These are phyloP conservation scores for Pleurotus djamor DNA, from an alignment of 768 basidiomycete species.

Conservation along the genomic window DNA sequence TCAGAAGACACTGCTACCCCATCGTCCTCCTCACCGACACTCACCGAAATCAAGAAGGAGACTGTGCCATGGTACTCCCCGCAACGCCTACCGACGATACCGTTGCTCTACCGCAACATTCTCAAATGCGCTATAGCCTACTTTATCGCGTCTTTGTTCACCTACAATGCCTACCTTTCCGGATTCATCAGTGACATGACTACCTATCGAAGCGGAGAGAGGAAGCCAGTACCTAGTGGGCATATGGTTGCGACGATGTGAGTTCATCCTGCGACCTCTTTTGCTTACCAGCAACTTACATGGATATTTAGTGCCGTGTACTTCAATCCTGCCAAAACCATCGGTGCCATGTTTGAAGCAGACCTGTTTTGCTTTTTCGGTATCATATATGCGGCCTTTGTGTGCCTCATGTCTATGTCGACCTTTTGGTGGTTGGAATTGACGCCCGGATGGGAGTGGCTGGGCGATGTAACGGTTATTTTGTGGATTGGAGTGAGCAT, in stretches of 20 bases:
- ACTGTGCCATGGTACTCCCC: constrained; percentile 8
- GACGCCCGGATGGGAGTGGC: constrained; percentile 65
- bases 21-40: neutral
- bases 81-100: constrained; percentile 31
- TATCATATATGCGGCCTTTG: constrained; percentile 65
- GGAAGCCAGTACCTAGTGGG: constrained; percentile 67
- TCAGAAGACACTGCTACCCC: constrained; percentile 9
- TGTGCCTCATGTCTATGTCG: constrained; percentile 74
- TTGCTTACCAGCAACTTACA: neutral
- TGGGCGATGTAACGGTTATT: constrained; percentile 74
- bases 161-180: constrained; percentile 78
- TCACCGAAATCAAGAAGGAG: neutral
- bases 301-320: constrained; percentile 62
- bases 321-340: constrained; percentile 91
- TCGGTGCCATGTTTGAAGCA: constrained; percentile 92
- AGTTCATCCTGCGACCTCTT: constrained; percentile 22
- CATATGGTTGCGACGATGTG: constrained; percentile 95
- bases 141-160: constrained; percentile 88
- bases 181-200: constrained; percentile 62
- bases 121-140: constrained; percentile 93
- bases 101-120: constrained; percentile 64
- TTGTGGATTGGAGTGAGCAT: constrained; percentile 84
- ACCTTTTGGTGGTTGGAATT: constrained; percentile 80
- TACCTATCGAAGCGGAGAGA: constrained; percentile 44
- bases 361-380: constrained; percentile 76